Evolutionary conservation across 768 basidiomycete genomes (phyloP).

Genomic region (Boletus reticulatus): DNA sequence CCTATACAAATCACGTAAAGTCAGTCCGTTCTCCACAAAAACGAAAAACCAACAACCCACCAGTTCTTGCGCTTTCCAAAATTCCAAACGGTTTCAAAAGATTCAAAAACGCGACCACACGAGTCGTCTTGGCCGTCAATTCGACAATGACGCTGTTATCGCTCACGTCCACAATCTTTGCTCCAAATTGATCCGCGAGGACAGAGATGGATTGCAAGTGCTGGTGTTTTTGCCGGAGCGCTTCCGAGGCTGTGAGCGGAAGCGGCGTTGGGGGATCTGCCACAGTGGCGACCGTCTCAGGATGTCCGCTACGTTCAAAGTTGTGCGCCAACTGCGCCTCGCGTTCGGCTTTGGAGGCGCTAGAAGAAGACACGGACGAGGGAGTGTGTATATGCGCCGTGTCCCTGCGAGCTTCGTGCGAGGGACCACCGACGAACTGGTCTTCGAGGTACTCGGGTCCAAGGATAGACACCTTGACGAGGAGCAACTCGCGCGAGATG

Average conservation of each 20-base stretch:
- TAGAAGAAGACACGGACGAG: conserved; percentile 18
- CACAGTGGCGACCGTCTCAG: conserved; percentile 24
- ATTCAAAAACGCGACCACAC: conserved; percentile 91
- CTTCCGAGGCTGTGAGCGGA: conserved; percentile 75
- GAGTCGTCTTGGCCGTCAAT: conserved; percentile 85
- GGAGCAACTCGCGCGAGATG: conserved; percentile 90
- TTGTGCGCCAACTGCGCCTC: conserved; percentile 73
- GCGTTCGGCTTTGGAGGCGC: conserved; percentile 57
- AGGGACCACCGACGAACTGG: conserved; percentile 82
- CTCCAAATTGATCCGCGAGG: conserved; percentile 86
- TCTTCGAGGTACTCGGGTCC: conserved; percentile 96
- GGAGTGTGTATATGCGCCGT: conserved; percentile 5
- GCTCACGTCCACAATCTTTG: conserved; percentile 90
- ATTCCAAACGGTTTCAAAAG: conserved; percentile 94
- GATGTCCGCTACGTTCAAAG: conserved; percentile 62
- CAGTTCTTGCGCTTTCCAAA: conserved; percentile 91
- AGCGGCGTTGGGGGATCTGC: conserved; percentile 31
- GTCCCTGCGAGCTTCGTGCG: conserved; percentile 66
- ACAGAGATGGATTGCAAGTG: conserved; percentile 85
- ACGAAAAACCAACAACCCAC: conserved; percentile 41
- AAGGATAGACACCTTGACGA: conserved; percentile 95
- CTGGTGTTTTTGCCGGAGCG: conserved; percentile 84
- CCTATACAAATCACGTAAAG: conserved; percentile 42
- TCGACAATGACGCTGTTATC: conserved; percentile 95
- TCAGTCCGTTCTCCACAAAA: neutral